phyloP scores from a whole-genome alignment of 2,329 filamentous ascomycete species.

The Talaromyces verruculosus region DNA sequence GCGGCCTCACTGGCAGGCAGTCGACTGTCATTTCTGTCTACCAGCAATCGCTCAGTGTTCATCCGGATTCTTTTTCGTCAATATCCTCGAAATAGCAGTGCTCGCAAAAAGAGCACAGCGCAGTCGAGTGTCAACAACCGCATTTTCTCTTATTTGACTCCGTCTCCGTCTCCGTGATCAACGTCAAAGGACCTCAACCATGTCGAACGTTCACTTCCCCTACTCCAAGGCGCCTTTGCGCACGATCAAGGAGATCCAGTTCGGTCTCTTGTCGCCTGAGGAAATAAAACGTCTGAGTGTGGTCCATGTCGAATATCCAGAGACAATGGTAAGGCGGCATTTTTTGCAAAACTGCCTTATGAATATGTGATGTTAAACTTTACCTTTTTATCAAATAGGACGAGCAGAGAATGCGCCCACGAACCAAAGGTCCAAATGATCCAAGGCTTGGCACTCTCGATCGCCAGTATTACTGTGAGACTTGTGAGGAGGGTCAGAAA shows the following conservation, averaged over 20 bases:
- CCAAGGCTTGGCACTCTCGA: constrained; percentile 95
- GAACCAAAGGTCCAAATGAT: constrained; percentile 90
- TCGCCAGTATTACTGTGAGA: constrained; percentile 90
- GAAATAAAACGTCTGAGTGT: constrained; percentile 99
- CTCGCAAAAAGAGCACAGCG: constrained; percentile 6
- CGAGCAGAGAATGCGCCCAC: constrained; percentile 85
- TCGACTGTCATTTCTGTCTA: constrained; percentile 31
- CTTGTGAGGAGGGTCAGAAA: constrained; percentile 91
- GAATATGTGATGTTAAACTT: constrained; percentile 17
- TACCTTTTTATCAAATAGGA: constrained; percentile 53
- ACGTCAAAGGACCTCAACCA: constrained; percentile 50
- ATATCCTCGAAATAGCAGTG: neutral
- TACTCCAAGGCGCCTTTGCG: constrained; percentile 94
- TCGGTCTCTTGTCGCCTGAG: constrained; percentile 93
- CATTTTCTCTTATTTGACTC: constrained; percentile 4
- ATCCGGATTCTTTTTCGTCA: neutral
- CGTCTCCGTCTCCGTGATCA: constrained; percentile 19
- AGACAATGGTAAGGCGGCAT: constrained; percentile 72
- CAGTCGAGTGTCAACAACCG: constrained; percentile 5
- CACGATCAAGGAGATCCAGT: constrained; percentile 98
- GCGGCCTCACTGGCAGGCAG: constrained; percentile 46
- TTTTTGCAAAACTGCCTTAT: constrained; percentile 20
- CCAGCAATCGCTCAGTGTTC: constrained; percentile 27
- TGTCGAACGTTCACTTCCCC: constrained; percentile 89
- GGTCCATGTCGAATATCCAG: constrained; percentile 92